phyloP scores from a whole-genome alignment of 2,329 filamentous ascomycete genomes.

The Cercospora janseana region DNA sequence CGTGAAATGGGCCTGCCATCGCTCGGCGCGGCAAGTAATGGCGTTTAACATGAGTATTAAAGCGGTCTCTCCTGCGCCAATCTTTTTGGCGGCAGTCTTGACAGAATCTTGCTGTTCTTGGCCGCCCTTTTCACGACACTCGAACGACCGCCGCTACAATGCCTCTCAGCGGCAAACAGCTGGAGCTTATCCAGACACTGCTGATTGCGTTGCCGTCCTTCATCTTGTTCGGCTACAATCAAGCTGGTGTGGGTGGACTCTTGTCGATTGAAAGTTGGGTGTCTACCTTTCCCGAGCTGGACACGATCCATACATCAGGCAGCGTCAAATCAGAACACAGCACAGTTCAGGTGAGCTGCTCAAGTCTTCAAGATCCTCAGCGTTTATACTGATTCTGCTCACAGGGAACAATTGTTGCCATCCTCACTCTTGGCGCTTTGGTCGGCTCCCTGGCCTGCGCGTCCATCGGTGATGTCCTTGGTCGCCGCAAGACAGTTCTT shows the following conservation, averaged over 20 bases:
- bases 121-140: conserved; percentile 5
- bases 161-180: conserved; percentile 26
- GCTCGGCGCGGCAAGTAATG: conserved; percentile 12
- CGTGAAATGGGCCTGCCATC: conserved; percentile 2
- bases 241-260: conserved; percentile 52
- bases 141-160: conserved; percentile 18
- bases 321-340: conserved; percentile 46
- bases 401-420: conserved; percentile 43
- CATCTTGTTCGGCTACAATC: conserved; percentile 54
- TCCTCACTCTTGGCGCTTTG: conserved; percentile 49
- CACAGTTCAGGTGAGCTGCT: conserved; percentile 39
- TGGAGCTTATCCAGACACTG: conserved; percentile 35
- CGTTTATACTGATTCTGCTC: not conserved
- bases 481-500: conserved; percentile 48
- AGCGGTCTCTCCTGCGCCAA: conserved; percentile 10
- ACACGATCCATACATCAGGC: conserved; percentile 45
- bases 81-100: conserved; percentile 11
- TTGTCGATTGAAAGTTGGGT: conserved; percentile 43
- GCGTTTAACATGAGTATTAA: conserved; percentile 10
- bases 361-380: not conserved
- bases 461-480: conserved; percentile 47
- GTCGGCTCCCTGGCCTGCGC: conserved; percentile 49
- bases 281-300: conserved; percentile 50
- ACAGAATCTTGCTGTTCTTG: conserved; percentile 15
- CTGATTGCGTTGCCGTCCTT: conserved; percentile 45